Conservation (phyloP, 2,329 filamentous ascomycete genomes). For the Pseudogymnoascus sp. region DNA sequence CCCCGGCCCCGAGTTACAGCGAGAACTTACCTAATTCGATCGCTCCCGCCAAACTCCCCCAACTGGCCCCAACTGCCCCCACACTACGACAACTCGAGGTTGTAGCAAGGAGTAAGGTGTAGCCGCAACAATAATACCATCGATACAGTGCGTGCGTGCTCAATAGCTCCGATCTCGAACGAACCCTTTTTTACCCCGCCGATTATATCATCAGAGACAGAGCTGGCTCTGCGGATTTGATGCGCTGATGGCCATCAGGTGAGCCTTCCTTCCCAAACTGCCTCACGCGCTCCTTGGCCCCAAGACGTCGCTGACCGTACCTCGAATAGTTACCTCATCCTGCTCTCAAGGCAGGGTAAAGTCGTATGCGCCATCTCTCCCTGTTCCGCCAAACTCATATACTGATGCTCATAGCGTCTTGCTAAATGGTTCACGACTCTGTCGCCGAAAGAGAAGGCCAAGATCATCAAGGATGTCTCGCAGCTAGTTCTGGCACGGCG, state of each 20-base stretch:
- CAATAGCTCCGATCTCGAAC: not conserved
- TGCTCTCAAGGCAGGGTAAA: slow-evolving; percentile 97
- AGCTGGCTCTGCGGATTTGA: slow-evolving; percentile 5
- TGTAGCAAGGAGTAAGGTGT: not conserved
- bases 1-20: not conserved
- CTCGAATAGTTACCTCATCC: slow-evolving; percentile 75
- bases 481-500: slow-evolving; percentile 92
- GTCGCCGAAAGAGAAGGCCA: slow-evolving; percentile 96
- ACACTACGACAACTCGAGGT: slow-evolving; percentile 4
- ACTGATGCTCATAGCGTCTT: slow-evolving; percentile 59
- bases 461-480: slow-evolving; percentile 99
- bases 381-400: slow-evolving; percentile 10
- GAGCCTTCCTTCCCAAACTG: slow-evolving; percentile 21
- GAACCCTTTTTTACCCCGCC: not conserved
- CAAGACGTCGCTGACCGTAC: slow-evolving; percentile 2
- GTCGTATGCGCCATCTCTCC: slow-evolving; percentile 63
- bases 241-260: slow-evolving; percentile 45
- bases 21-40: slow-evolving; percentile 6
- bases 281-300: slow-evolving; percentile 14
- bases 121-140: slow-evolving; percentile 6
- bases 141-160: not conserved
- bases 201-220: slow-evolving; percentile 5
- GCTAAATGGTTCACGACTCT: slow-evolving; percentile 99
- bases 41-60: not conserved
- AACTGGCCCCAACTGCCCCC: not conserved